Conservation (phyloP, 768 basidiomycete genomes). For the Boletus barrowsii region DNA sequence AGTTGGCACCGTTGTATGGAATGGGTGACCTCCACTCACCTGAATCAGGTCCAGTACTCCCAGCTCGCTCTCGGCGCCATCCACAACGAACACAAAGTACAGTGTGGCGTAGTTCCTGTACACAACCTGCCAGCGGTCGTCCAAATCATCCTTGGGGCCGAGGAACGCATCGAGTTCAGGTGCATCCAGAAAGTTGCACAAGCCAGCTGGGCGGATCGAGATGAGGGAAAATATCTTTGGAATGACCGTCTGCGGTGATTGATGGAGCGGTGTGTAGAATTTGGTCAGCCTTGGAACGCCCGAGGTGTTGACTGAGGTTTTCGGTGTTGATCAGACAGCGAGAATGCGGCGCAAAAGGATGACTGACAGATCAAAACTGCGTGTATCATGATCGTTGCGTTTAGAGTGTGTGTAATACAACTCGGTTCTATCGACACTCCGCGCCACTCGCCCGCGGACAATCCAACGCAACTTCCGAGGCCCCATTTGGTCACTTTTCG, state of each 20-base stretch:
- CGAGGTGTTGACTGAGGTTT: conserved; percentile 81
- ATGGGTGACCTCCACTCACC: conserved; percentile 43
- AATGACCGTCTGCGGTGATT: conserved; percentile 60
- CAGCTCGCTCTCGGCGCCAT: conserved; percentile 93
- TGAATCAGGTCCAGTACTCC: conserved; percentile 96
- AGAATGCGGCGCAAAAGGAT: conserved; percentile 14
- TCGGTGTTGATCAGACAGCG: conserved; percentile 18
- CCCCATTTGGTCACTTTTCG: conserved; percentile 33
- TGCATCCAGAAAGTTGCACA: conserved; percentile 97
- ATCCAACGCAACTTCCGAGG: too few species aligned
- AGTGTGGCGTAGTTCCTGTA: conserved; percentile 96
- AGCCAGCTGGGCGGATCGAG: conserved; percentile 69
- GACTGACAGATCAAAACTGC: conserved; percentile 79
- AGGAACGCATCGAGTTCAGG: conserved; percentile 79
- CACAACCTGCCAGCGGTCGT: conserved; percentile 79
- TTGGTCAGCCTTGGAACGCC: conserved; percentile 83
- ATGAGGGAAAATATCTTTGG: conserved; percentile 90
- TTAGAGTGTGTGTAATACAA: not conserved
- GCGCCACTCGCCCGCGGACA: too few species aligned
- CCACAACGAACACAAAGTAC: conserved; percentile 96
- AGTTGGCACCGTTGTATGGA: not conserved
- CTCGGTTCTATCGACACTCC: not conserved
- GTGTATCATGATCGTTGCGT: conserved; percentile 60
- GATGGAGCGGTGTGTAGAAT: conserved; percentile 80
- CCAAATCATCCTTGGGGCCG: conserved; percentile 46